Base-by-base conservation (phyloP, 176 grass and related monocot species). In the Avena sativa region DNA sequence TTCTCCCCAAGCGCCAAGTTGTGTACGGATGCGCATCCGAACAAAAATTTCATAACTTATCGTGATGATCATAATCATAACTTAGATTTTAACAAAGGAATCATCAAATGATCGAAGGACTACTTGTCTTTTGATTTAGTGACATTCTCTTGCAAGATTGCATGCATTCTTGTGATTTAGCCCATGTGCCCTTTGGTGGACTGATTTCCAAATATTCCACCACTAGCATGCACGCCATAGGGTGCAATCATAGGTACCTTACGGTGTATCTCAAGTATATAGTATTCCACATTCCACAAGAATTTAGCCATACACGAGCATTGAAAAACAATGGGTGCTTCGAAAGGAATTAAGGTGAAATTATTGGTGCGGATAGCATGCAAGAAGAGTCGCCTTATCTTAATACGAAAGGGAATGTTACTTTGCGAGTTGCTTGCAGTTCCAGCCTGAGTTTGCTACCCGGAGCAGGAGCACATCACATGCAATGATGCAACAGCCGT, bases 381-480 rank as follows among this genome's bases (percentile, higher is more conserved):
- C 68, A 43, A 55, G 69, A 53, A 62, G 50, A 36, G 50, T 57
- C 11, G 43, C 81, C 86, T 88, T 85, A 81, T 67, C 76, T 81
- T 91, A 17, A 77, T 40, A 81, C 1, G 59, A 52, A 69, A 69
- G 89, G 80, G 81, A 91, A 91, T 84, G 89, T 85, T 88, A 76
- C 61, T 88, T 52, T 81, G 52, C 86, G 88, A 60, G 81, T 91
- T 75, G 89, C 89, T 70, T 30, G 79, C 16, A 28, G 52, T 84
- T 67, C 76, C 60, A 60, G 78, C 68, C 76, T 13, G 81, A 67
- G 30, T 80, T 74, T 60, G 81, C 60, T 74, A 44, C 76, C 89
- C 69, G 32, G 75, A 80, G 26, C 59, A 91, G 85, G 76, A 50
- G 81, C 81, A 88, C 59, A 5, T 76, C 85, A 91, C 85, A 91